phyloP scores from a whole-genome alignment of 495 filamentous ascomycete genomes.

The Diplogelasinospora grovesii region DNA sequence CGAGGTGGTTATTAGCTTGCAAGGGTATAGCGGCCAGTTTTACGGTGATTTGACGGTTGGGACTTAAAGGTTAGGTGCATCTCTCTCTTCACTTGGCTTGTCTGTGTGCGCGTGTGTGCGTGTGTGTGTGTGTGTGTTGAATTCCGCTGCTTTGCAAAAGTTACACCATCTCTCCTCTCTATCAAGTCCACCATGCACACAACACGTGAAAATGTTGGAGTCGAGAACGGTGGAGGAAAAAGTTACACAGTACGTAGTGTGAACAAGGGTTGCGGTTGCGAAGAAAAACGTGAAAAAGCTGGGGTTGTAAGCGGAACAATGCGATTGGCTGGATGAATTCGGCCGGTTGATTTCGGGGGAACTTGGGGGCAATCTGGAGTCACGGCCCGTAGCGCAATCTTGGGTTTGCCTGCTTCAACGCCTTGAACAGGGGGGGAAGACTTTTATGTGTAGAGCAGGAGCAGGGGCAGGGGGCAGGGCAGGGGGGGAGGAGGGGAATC shows the following conservation, averaged over 20 bases:
- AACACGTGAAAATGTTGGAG: neutral
- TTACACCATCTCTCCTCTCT: too few species aligned
- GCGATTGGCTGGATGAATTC: constrained; percentile 22
- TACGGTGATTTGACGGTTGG: too few species aligned
- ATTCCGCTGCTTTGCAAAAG: neutral
- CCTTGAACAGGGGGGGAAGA: too few species aligned
- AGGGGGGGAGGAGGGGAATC: too few species aligned
- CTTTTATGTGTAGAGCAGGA: too few species aligned
- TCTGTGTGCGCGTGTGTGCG: neutral
- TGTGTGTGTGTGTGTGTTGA: neutral
- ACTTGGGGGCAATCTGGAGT: constrained; percentile 26
- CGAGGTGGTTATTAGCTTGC: too few species aligned
- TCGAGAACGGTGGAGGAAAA: neutral
- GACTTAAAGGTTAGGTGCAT: too few species aligned
- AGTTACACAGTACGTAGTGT: constrained; percentile 10
- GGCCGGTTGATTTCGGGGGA: constrained; percentile 12
- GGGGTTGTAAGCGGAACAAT: constrained; percentile 1
- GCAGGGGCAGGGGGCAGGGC: too few species aligned
- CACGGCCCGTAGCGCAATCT: constrained; percentile 21
- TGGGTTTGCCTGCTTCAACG: too few species aligned
- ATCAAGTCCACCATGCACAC: neutral
- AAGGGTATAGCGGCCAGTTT: too few species aligned
- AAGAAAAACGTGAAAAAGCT: neutral
- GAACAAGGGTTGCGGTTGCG: neutral
- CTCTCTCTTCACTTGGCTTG: too few species aligned